These are phyloP conservation scores for Fraxinus dipetala DNA, from an alignment of 305 asterid genomes.

Conservation along the genomic window DNA sequence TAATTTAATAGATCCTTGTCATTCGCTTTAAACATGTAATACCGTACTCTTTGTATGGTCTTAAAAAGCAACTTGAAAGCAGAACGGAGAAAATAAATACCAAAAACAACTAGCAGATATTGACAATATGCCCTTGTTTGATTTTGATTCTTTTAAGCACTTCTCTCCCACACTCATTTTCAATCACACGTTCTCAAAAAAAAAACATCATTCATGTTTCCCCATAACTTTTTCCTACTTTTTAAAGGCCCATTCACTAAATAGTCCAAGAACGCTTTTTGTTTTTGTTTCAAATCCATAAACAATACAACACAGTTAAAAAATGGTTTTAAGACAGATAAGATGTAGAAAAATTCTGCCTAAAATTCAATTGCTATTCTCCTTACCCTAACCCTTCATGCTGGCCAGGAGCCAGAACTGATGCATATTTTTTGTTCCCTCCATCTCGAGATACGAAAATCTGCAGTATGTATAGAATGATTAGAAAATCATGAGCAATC, in stretches of 20 bases:
- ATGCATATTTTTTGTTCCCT: constrained; percentile 84
- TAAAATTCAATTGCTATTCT: neutral
- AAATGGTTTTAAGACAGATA: neutral
- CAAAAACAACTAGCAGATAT: neutral
- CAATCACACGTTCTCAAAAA: neutral
- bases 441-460: constrained; percentile 97
- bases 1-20: neutral
- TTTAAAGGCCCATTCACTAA: no score
- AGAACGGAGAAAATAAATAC: neutral
- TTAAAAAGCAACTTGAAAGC: neutral
- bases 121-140: neutral
- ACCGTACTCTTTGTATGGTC: neutral
- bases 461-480: constrained; percentile 41
- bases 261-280: neutral
- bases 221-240: no score
- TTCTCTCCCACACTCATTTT: neutral
- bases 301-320: neutral
- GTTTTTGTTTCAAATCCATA: neutral
- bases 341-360: neutral
- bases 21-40: neutral
- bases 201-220: no score
- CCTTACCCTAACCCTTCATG: constrained; percentile 92
- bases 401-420: constrained; percentile 91
- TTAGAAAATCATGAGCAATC: neutral
- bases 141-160: neutral